Evolutionary conservation across 192 early-diverging fungal species (phyloP).

Genomic region (Mortierella claussenii): DNA sequence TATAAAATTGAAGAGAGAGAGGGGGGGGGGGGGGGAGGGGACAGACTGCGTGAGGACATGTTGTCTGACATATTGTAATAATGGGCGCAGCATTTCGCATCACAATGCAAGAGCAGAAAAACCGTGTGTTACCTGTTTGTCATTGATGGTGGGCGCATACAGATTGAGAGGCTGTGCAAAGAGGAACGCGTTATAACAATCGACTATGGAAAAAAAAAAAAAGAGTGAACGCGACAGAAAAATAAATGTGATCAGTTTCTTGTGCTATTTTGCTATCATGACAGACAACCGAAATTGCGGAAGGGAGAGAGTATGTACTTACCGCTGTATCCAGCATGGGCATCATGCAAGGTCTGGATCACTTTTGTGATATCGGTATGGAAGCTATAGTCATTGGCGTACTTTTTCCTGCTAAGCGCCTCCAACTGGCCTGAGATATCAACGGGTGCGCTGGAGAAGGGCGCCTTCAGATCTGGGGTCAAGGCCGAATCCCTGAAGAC

Average conservation of each 20-base stretch:
- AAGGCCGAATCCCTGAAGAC: slow-evolving; percentile 22
- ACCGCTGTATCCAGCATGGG: slow-evolving; percentile 19
- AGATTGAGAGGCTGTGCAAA: slow-evolving; percentile 17
- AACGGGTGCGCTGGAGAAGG: slow-evolving; percentile 10
- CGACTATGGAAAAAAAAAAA: slow-evolving; percentile 8
- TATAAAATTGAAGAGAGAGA: neutral
- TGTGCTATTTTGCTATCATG: neutral
- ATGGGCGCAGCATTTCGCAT: neutral
- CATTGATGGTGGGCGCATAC: slow-evolving; percentile 29
- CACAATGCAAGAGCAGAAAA: neutral
- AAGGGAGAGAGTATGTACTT: too few species aligned
- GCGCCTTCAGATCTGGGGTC: slow-evolving; percentile 4
- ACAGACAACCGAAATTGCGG: too few species aligned
- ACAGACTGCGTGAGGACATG: neutral
- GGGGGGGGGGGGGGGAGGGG: too few species aligned
- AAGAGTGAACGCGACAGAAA: neutral
- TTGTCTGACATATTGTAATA: too few species aligned
- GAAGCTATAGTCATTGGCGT: slow-evolving; percentile 19
- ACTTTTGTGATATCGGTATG: slow-evolving; percentile 3
- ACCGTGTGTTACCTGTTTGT: slow-evolving; percentile 22
- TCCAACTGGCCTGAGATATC: neutral
- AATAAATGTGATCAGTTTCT: neutral
- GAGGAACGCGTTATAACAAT: slow-evolving; percentile 14
- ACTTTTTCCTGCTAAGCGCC: slow-evolving; percentile 3
- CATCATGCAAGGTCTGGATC: slow-evolving; percentile 11